phyloP scores from a whole-genome alignment of 176 grass and related monocot genomes.

The Echinochloa phyllopogon region DNA sequence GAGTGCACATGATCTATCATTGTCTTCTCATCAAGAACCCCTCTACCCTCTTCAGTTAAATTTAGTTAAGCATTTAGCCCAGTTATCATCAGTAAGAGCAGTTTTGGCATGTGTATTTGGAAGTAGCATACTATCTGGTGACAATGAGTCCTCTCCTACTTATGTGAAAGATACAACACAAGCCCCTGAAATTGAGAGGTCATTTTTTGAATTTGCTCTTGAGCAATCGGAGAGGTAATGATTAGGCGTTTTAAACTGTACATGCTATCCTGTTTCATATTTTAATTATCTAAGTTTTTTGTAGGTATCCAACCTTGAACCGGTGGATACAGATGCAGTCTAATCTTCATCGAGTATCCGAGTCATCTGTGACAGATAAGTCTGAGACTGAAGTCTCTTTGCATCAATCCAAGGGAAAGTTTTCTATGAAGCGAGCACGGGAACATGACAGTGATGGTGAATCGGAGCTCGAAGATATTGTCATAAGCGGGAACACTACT shows the following conservation, averaged over 20 bases:
- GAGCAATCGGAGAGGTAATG: conserved; percentile 94
- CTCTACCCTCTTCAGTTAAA: conserved; percentile 91
- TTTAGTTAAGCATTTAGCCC: conserved; percentile 84
- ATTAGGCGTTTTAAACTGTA: conserved; percentile 36
- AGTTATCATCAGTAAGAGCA: conserved; percentile 88
- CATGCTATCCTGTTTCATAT: conserved; percentile 17
- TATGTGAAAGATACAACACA: conserved; percentile 54
- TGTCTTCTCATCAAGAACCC: conserved; percentile 54
- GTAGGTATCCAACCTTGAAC: conserved; percentile 90
- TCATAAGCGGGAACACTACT: conserved; percentile 49
- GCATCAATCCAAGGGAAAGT: conserved; percentile 66
- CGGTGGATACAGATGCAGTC: conserved; percentile 99
- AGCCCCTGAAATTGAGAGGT: conserved; percentile 72
- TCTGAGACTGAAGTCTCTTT: conserved; percentile 46
- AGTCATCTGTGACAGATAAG: conserved; percentile 67
- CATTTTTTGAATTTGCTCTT: conserved; percentile 95
- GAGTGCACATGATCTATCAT: conserved; percentile 52
- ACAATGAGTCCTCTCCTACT: conserved; percentile 65
- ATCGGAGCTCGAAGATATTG: conserved; percentile 63
- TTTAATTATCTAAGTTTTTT: conserved; percentile 46
- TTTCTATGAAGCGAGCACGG: conserved; percentile 67
- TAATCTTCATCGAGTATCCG: conserved; percentile 94
- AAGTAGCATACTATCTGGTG: conserved; percentile 79
- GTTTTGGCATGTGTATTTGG: conserved; percentile 96
- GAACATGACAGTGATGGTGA: conserved; percentile 85